Percentiles rank a stretch among this genome's conserved stretches.
Conservation (phyloP, 495 filamentous ascomycete species). For the Penicillium nucicola region DNA sequence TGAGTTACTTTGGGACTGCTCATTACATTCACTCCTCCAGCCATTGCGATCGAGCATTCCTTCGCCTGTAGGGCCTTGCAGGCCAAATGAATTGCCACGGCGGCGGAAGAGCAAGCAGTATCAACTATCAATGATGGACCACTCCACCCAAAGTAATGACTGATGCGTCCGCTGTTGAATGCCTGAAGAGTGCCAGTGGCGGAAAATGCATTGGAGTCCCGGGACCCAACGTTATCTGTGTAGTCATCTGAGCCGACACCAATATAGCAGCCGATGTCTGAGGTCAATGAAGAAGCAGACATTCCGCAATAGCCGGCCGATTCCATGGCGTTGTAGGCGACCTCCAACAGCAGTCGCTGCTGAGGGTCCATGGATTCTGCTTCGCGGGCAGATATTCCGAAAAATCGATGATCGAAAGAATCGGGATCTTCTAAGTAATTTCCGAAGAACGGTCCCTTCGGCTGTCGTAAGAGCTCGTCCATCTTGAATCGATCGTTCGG, state of each 20-base stretch:
- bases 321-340: conserved; percentile 42
- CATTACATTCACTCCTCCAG: conserved; percentile 37
- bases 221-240: conserved; percentile 25
- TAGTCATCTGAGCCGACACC: conserved; percentile 25
- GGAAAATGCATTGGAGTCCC: conserved; percentile 30
- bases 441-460: conserved; percentile 16
- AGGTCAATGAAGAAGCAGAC: not conserved
- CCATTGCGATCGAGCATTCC: conserved; percentile 25
- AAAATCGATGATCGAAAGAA: conserved; percentile 45
- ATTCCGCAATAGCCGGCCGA: conserved; percentile 28
- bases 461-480: conserved; percentile 5
- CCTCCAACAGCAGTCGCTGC: conserved; percentile 42
- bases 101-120: conserved; percentile 40
- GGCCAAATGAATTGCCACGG: conserved; percentile 30
- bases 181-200: conserved; percentile 24
- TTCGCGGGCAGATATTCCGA: conserved; percentile 38
- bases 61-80: conserved; percentile 25
- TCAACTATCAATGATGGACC: conserved; percentile 34
- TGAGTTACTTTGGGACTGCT: conserved; percentile 19
- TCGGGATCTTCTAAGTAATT: conserved; percentile 28
- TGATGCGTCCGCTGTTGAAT: conserved; percentile 23
- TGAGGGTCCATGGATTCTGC: conserved; percentile 46
- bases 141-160: conserved; percentile 38
- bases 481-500: conserved; percentile 15
- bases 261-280: not conserved